Base-by-base conservation (phyloP, 495 filamentous ascomycete genomes). In the Pyrenula aspistea region DNA sequence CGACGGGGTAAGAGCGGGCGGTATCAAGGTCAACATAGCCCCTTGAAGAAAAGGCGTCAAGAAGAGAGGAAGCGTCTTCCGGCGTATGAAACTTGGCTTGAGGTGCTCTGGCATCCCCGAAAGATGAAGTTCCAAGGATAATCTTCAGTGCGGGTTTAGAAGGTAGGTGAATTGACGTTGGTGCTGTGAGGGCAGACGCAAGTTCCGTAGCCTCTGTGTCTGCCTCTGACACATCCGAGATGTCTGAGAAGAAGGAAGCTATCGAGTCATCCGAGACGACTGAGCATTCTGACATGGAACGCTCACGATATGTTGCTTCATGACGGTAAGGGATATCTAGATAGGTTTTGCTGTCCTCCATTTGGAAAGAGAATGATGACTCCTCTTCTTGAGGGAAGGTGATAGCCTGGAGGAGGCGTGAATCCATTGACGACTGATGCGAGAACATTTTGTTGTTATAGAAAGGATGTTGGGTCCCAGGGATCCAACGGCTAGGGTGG, bases 21-120 rank as follows among this genome's bases (percentile, higher is more conserved):
- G 63, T 68, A 51, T 69, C 67, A 49, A 69, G 36, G 22, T 60
- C 48, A 20, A 51, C 55, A 52, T 63, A 57, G 3, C 66, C 65
- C 15, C 65, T 60, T 24, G 24, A 11, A 24, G 59, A 58, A 55
- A 66, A 65, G 2, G 53, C 22, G 51, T 65, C 56, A 4, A 68
- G 59, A 4, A 64, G 24, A 2, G 24, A 20, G 25, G 59, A 21
- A n/a, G 64, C 60, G 24, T 59, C 65, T 55, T 61, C 57, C 3
- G 51, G 49, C 0, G 59, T 57, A 50, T 62, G 60, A 55, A 59
- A 67, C 47, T 56, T 56, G 11, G 53, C 60, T 31, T 60, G 52
- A n/a, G 54, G 23, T 21, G 56, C 60, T 54, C 53, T 60, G n/a
- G 42, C 48, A 15, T 25, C 8, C 50, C 50, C 50, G 22, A 52